Evolutionary conservation across 805 yeast species (phyloP), one percentile per base, ranked within the genome.

Genomic region (Monosporozyma aquatica): DNA sequence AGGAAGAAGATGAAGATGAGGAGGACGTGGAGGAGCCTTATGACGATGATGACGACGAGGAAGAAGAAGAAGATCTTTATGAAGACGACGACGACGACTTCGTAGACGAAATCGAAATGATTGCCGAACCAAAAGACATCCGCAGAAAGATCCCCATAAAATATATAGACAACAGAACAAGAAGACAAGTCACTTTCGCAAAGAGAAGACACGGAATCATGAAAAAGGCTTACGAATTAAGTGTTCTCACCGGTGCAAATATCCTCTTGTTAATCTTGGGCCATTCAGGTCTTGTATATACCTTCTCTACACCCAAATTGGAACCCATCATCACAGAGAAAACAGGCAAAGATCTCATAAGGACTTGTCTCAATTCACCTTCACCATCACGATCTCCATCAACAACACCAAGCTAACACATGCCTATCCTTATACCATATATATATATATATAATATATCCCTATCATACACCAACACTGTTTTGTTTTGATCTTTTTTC

Each of bases 161-260:
- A 68, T 90, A 87, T 60, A 90, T 90, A 54, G 95, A 87, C 67
- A 97, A 90, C 65, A 89, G 87, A 66, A 83, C 95, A 14, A 76
- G 97, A 61, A 80, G 98, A 56, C 97, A 90, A 66, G 90, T 90
- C 52, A 90, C 97, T n/a, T 90, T 90, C 58, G 84, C 95, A 43
- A 90, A 90, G 69, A 82, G 98, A 69, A 85, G 89, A 66, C 96
- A 95, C 30, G 98, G 98, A 49, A 87, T 90, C 58, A 90, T 90
- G 97, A 90, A 90, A 69, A 90, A 90, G 68, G 97, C 97, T 14
- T 90, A 90, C 67, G 98, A 90, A 63, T 73, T 90, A 51, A 82
- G 95, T 13, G 96, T 92, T 38, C 74, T 90, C 55, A 90, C 97
- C 7, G 97, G 98, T 42, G 89, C 97, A 28, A 97, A 90, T 65